Evolutionary conservation across 1,139 yeast species (phyloP).

Genomic region (Candida sojae): DNA sequence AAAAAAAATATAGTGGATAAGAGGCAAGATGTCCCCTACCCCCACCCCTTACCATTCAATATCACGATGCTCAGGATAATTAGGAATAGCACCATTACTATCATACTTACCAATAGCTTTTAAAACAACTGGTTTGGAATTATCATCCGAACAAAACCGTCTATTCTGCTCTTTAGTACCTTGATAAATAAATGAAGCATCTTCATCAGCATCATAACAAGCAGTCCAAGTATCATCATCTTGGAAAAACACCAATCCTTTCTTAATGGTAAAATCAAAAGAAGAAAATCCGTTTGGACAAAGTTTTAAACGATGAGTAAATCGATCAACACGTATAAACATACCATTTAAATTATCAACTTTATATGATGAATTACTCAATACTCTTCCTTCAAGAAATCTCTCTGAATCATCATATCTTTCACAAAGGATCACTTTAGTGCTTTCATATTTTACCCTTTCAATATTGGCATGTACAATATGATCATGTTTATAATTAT

Average conservation of each 20-base stretch:
- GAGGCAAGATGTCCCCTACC: background rate
- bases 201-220: slow-evolving; percentile 6
- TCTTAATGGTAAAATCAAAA: slow-evolving; percentile 5
- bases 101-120: slow-evolving; percentile 10
- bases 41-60: background rate
- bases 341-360: background rate
- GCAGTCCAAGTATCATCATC: slow-evolving; percentile 8
- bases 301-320: slow-evolving; percentile 9
- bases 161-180: slow-evolving; percentile 7
- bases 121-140: slow-evolving; percentile 7
- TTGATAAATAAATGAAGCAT: slow-evolving; percentile 7
- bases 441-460: slow-evolving; percentile 1
- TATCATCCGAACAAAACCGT: slow-evolving; percentile 4
- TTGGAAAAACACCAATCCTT: slow-evolving; percentile 3
- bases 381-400: slow-evolving; percentile 8
- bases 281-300: slow-evolving; percentile 12
- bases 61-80: slow-evolving; percentile 4
- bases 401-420: background rate
- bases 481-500: background rate
- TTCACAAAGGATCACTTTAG: slow-evolving; percentile 5
- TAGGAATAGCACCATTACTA: slow-evolving; percentile 10
- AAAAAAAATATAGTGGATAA: too few relatives aligned
- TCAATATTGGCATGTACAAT: slow-evolving; percentile 5
- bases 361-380: slow-evolving; percentile 7
- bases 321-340: slow-evolving; percentile 10